Percentiles rank a stretch among this genome's conserved stretches.
Conservation (phyloP, 139 green algal genomes). For the Chlamydomonas asymmetrica region DNA sequence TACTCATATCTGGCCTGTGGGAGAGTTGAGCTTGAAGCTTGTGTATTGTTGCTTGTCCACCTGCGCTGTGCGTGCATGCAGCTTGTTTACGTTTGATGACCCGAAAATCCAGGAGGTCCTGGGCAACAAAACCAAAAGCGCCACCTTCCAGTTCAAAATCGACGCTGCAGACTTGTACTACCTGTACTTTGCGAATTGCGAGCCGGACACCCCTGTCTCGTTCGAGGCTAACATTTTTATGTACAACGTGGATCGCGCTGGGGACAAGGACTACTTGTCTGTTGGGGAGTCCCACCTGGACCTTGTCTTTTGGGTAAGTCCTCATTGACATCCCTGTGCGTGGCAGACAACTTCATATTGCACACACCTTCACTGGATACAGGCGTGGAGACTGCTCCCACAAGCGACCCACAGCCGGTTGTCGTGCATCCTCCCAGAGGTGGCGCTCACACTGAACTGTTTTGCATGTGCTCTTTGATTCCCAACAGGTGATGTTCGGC, state of each 20-base stretch:
- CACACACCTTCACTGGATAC: not conserved
- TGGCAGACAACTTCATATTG: not conserved
- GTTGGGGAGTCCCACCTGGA: slow-evolving; percentile 87
- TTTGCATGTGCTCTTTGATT: not conserved
- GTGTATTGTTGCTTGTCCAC: too few species aligned
- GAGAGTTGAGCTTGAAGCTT: too few species aligned
- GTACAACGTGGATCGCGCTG: slow-evolving; percentile 71
- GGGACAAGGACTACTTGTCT: slow-evolving; percentile 83
- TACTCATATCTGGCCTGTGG: too few species aligned
- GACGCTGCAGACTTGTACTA: slow-evolving; percentile 44
- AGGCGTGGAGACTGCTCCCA: too few species aligned
- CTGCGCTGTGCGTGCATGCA: too few species aligned
- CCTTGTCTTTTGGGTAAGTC: slow-evolving; percentile 82
- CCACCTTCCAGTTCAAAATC: slow-evolving; percentile 42
- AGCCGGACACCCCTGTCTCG: slow-evolving; percentile 65
- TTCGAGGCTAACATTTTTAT: slow-evolving; percentile 67
- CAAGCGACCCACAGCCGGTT: too few species aligned
- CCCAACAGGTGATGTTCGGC: slow-evolving; percentile 78
- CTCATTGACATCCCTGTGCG: not conserved
- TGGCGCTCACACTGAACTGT: too few species aligned
- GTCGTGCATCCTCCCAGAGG: too few species aligned
- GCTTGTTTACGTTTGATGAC: slow-evolving; percentile 54
- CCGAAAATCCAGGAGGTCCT: slow-evolving; percentile 27
- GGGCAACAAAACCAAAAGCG: slow-evolving; percentile 6
- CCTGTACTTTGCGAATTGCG: slow-evolving; percentile 93